Evolutionary conservation across 1,284 basidiomycete genomes (phyloP), one percentile per base, ranked within the genome.

Genomic region (Meripilus lineatus): DNA sequence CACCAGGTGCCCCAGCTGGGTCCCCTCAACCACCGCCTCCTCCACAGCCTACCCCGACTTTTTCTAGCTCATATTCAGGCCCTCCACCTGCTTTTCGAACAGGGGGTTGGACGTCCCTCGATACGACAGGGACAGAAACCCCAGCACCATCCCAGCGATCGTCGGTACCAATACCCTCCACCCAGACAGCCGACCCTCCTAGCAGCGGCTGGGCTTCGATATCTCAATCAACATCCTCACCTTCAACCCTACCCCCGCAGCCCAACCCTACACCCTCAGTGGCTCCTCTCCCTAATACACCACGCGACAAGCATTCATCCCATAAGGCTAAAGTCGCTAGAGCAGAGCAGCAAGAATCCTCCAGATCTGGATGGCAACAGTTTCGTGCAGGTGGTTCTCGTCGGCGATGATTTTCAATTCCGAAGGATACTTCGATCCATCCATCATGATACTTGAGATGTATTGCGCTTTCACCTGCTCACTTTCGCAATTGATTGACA

Each of bases 81-180:
- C 33, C 53, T 23, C 58, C 68, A 28, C 74, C 79, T 15, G 54
- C 68, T 14, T 83, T 81, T 59, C 68, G 74, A 30, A 65, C 70
- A 11, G 79, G 70, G 38, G 79, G 80, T 10, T 82, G 77, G 75
- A 73, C 80, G 10, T 74, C 75, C 28, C 62, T 82, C n/a, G 79
- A 81, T 45, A 70, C 70, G 1, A 59, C 60, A 32, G 56, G 52
- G 35, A 46, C 53, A 4, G 40, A 40, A 15, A 48, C 58, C 25
- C 53, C 59, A 18, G 48, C 54, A 15, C 52, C 58, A 32, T 39
- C 41, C 23, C 14, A 21, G 14, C 24, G 4, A 18, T 33, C 11
- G 18, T 25, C 20, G 21, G 10, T 11, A 25, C 18, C 32, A n/a
- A 36, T 22, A 26, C 5, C 23, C 42, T n/a, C 35, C 8, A 39